Conservation (phyloP, 345 rosid species). For the Excoecaria cochinchinensis region DNA sequence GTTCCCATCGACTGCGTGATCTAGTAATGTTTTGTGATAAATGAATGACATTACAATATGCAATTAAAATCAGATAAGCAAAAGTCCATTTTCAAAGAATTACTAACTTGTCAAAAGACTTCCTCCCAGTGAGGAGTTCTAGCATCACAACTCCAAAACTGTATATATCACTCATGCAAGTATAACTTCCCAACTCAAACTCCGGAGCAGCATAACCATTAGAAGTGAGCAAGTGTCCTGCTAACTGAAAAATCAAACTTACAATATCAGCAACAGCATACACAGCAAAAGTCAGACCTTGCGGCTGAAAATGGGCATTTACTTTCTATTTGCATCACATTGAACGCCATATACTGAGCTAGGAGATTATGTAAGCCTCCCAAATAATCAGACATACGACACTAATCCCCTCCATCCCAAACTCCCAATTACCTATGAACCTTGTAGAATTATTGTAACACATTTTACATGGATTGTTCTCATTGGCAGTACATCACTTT, state of each 20-base stretch:
- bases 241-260: conserved; percentile 36
- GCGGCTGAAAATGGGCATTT: not conserved
- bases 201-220: conserved; percentile 74
- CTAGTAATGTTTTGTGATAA: conserved; percentile 34
- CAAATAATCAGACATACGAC: not conserved
- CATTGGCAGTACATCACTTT: not conserved
- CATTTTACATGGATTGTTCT: not conserved
- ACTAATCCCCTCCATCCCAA: not conserved
- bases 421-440: not conserved
- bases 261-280: conserved; percentile 13
- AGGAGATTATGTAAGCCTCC: too few relatives aligned
- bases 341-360: too few relatives aligned
- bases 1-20: conserved; percentile 72
- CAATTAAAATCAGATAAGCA: not conserved
- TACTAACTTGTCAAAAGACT: conserved; percentile 55
- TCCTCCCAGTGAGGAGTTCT: conserved; percentile 85
- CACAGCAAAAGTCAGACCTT: not conserved
- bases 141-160: conserved; percentile 96
- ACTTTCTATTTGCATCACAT: not conserved
- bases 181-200: conserved; percentile 68
- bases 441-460: not conserved
- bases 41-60: not conserved
- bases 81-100: not conserved
- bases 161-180: conserved; percentile 85
- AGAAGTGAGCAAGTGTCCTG: conserved; percentile 36